Evolutionary conservation across 106 monocot genomes (phyloP), one percentile per base, ranked within the genome.

Genomic region (Apostasia shenzhenica): DNA sequence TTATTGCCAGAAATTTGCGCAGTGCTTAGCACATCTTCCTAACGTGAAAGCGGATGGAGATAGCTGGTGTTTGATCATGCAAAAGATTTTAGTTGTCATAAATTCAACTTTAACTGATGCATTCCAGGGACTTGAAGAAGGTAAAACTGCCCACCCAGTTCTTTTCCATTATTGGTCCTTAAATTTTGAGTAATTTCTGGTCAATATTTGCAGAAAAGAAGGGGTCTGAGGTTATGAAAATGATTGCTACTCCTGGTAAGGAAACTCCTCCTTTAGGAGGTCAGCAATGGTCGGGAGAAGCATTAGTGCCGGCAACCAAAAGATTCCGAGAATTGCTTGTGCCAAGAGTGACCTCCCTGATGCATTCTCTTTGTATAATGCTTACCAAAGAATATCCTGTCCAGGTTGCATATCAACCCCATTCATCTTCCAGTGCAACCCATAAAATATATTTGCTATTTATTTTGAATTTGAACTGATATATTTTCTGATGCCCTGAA

Each of bases 81-180:
- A 85, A 52, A 90, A 77, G 81, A 74, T 92, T 78, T 50, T 99
- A 46, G 80, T 93, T 48, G 72, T 65, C 8, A 84, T 99, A 74
- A 83, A 82, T 68, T 63, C 11, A 6, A 75, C 79, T 76, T 60
- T 99, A 54, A 83, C 74, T 75, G 82, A 84, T 71, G 87, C 81
- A 39, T 92, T 99, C 51, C 62, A 85, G 75, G 92, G 90, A 72
- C 10, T 99, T 71, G 92, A 92, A 79, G 86, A 89, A 79, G 90
- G 97, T 97, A 75, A 69, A 48, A 14, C 1, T 45, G 5, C 13
- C 8, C 46, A 65, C 14, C 14, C 10, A 48, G 26, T 26, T 49
- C 48, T 13, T 14, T 48, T 48, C 48, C 26, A 48, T 3, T 65
- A 37, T 49, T 11, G 48, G 5, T 65, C 47, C 14, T 48, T 14